Percentiles rank a stretch among this genome's conserved stretches.
These are phyloP conservation scores for Ganoderma multipileum DNA, from an alignment of 1,284 basidiomycete genomes.

Conservation along the genomic window DNA sequence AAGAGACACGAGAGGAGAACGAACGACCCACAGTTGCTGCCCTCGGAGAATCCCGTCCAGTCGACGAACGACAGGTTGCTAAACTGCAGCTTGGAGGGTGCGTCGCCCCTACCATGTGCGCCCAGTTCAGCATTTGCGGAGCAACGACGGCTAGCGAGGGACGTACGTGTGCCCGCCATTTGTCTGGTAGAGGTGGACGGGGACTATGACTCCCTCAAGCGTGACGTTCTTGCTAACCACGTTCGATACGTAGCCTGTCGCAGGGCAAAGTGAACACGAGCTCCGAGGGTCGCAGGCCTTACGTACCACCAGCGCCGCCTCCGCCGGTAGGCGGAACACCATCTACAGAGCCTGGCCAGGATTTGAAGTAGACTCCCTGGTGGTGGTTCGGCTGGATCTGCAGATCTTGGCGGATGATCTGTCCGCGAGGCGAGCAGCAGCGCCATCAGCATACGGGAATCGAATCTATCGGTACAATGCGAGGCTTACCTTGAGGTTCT, in stretches of 20 bases:
- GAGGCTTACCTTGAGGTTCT: slow-evolving; percentile 51
- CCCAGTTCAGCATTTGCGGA: background rate
- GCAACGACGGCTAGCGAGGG: background rate
- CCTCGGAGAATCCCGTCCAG: slow-evolving; percentile 54
- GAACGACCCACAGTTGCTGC: slow-evolving; percentile 47
- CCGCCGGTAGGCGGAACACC: slow-evolving; percentile 68
- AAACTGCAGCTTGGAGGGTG: slow-evolving; percentile 57
- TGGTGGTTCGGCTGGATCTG: slow-evolving; percentile 62
- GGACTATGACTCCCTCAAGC: slow-evolving; percentile 53
- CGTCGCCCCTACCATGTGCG: slow-evolving; percentile 46
- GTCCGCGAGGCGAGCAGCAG: background rate
- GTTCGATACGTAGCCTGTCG: slow-evolving; percentile 57
- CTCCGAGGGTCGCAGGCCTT: background rate
- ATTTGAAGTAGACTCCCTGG: slow-evolving; percentile 67
- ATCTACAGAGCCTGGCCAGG: slow-evolving; percentile 61
- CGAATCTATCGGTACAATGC: background rate
- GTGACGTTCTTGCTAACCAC: slow-evolving; percentile 53
- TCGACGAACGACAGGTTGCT: slow-evolving; percentile 53
- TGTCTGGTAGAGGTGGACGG: slow-evolving; percentile 59
- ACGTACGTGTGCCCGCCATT: slow-evolving; percentile 56
- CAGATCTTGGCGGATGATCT: slow-evolving; percentile 55
- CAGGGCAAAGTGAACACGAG: background rate
- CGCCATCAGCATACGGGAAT: background rate
- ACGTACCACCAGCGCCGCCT: slow-evolving; percentile 59
- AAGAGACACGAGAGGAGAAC: background rate